phyloP scores from a whole-genome alignment of 495 filamentous ascomycete species.

The Ascobolus immersus region DNA sequence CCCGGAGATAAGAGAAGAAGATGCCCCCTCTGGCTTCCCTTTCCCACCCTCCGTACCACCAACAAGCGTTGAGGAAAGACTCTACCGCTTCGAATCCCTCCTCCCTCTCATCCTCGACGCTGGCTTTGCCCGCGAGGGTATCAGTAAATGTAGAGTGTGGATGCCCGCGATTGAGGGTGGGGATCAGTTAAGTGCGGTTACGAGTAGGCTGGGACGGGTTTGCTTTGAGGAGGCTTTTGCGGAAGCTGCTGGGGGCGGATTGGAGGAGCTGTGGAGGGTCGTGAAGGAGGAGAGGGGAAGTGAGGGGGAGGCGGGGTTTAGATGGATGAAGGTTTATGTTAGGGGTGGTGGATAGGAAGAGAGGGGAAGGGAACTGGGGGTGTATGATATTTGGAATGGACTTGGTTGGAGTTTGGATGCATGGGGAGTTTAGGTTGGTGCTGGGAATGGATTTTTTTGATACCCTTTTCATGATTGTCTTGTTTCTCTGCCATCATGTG shows the following conservation, averaged over 20 bases:
- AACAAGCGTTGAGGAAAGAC: neutral
- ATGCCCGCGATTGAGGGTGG: constrained; percentile 15
- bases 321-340: constrained; percentile 14
- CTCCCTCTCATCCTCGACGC: constrained; percentile 5
- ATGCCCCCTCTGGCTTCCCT: too few relatives aligned
- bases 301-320: constrained; percentile 11
- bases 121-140: constrained; percentile 10
- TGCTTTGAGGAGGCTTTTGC: constrained; percentile 13
- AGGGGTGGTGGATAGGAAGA: too few relatives aligned
- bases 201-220: constrained; percentile 11
- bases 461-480: too few relatives aligned
- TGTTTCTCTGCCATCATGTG: too few relatives aligned
- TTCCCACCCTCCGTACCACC: neutral
- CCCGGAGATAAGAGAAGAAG: too few relatives aligned
- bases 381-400: neutral
- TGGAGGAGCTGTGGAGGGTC: constrained; percentile 10
- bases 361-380: neutral
- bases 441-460: neutral
- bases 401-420: neutral
- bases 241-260: neutral
- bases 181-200: constrained; percentile 14
- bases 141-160: constrained; percentile 16
- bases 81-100: constrained; percentile 9
- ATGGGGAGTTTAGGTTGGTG: neutral
- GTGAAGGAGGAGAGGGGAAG: constrained; percentile 11